Percentiles rank a stretch among this genome's conserved stretches.
Conservation (phyloP, 345 rosid genomes). For the Acer campestre region DNA sequence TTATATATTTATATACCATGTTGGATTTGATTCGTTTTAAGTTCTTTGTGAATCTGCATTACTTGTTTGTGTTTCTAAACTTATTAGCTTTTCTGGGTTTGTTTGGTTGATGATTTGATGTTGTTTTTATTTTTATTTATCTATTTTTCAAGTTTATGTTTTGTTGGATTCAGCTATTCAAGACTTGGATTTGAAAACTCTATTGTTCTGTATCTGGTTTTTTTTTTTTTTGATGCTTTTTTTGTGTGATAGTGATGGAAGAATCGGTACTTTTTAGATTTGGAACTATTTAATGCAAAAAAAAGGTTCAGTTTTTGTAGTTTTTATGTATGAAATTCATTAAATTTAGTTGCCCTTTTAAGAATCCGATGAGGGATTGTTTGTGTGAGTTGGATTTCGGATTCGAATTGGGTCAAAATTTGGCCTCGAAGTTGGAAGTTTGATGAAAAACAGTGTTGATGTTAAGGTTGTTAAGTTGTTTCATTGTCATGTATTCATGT, state of each 20-base stretch:
- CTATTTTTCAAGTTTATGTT: not conserved
- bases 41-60: not conserved
- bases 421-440: constrained; percentile 5
- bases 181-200: not conserved
- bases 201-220: not conserved
- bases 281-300: not conserved
- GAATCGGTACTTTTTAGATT: not conserved
- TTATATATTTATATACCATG: not conserved
- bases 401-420: not conserved
- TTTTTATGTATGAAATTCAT: not conserved
- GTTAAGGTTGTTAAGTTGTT: not conserved
- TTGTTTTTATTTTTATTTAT: too few relatives aligned
- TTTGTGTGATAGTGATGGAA: not conserved
- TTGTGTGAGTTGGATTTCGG: not conserved
- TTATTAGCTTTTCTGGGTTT: not conserved
- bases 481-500: not conserved
- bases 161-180: not conserved
- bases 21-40: not conserved
- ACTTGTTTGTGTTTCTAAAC: not conserved
- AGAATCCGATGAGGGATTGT: constrained; percentile 1
- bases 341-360: not conserved
- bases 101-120: not conserved
- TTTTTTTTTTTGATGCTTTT: not conserved
- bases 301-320: not conserved
- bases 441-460: not conserved